Percentiles rank a stretch among this genome's conserved stretches.
phyloP scores from a whole-genome alignment of 768 basidiomycete genomes.

The Lactarius trivialis region DNA sequence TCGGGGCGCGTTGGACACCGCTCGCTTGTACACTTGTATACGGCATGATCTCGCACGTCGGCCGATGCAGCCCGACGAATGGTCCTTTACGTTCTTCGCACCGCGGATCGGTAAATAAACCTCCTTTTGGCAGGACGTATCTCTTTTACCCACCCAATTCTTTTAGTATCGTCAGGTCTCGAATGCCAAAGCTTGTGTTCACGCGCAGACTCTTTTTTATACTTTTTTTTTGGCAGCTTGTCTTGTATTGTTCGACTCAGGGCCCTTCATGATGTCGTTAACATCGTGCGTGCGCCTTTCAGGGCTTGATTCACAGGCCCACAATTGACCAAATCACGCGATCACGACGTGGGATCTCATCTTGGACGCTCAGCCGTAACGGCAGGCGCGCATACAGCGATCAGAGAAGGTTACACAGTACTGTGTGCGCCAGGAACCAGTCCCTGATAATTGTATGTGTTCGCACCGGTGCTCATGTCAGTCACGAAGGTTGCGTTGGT shows the following conservation, averaged over 20 bases:
- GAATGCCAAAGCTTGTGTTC: constrained; percentile 17
- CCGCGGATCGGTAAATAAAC: constrained; percentile 22
- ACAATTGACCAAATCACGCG: not conserved
- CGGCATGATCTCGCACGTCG: constrained; percentile 11
- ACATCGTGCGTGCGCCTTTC: not conserved
- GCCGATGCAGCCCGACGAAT: not conserved
- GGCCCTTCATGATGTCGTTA: not conserved
- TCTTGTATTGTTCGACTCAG: not conserved
- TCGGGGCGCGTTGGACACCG: not conserved
- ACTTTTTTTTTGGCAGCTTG: constrained; percentile 19
- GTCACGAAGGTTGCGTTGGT: not conserved
- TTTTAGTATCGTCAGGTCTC: constrained; percentile 23
- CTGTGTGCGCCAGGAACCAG: not conserved
- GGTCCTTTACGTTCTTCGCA: constrained; percentile 1
- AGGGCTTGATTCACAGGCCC: not conserved
- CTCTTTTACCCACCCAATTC: not conserved
- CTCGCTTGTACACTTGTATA: constrained; percentile 12
- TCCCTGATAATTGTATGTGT: not conserved
- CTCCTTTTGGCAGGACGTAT: constrained; percentile 18
- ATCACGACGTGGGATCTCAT: not conserved
- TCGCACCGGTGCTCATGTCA: not conserved
- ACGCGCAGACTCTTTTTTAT: constrained; percentile 22
- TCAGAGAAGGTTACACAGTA: not conserved
- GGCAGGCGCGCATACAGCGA: not conserved
- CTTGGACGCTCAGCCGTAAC: not conserved